These are phyloP conservation scores for Pleurotus salmoneostramineus DNA, from an alignment of 768 basidiomycete genomes.

Conservation along the genomic window DNA sequence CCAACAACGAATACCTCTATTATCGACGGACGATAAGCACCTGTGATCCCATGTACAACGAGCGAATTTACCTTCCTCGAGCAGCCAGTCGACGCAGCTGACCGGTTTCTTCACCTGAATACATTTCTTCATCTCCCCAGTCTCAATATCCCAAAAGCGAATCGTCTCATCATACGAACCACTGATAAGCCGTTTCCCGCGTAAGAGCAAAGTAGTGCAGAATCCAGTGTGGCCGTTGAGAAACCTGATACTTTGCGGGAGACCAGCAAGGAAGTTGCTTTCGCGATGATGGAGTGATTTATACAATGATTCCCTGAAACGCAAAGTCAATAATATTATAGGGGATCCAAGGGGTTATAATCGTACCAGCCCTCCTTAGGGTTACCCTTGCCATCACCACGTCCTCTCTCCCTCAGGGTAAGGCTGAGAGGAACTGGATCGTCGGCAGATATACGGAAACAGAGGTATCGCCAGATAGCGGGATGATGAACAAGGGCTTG, in stretches of 20 bases:
- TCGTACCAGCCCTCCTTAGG: slow-evolving; percentile 63
- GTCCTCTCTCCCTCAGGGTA: slow-evolving; percentile 32
- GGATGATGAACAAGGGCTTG: slow-evolving; percentile 51
- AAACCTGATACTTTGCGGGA: slow-evolving; percentile 76
- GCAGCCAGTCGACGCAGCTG: slow-evolving; percentile 83
- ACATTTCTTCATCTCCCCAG: slow-evolving; percentile 63
- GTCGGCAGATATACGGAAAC: slow-evolving; percentile 63
- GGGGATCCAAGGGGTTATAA: neutral
- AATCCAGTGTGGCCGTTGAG: slow-evolving; percentile 84
- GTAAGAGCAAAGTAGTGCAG: slow-evolving; percentile 75
- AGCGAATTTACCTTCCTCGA: slow-evolving; percentile 58
- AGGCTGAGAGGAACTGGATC: slow-evolving; percentile 67
- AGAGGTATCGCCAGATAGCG: slow-evolving; percentile 75
- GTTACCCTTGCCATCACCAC: slow-evolving; percentile 3
- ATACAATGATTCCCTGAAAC: slow-evolving; percentile 55
- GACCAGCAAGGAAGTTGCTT: slow-evolving; percentile 71
- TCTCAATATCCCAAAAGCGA: slow-evolving; percentile 83
- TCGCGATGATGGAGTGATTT: slow-evolving; percentile 82
- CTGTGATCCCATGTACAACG: neutral
- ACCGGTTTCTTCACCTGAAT: slow-evolving; percentile 86
- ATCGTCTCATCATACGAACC: slow-evolving; percentile 93
- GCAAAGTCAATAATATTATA: neutral
- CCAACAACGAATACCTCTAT: slow-evolving; percentile 88
- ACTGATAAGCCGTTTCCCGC: slow-evolving; percentile 80
- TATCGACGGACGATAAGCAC: neutral